Base-by-base conservation (phyloP, 495 filamentous ascomycete species). In the Symbiotaphrina buchneri region DNA sequence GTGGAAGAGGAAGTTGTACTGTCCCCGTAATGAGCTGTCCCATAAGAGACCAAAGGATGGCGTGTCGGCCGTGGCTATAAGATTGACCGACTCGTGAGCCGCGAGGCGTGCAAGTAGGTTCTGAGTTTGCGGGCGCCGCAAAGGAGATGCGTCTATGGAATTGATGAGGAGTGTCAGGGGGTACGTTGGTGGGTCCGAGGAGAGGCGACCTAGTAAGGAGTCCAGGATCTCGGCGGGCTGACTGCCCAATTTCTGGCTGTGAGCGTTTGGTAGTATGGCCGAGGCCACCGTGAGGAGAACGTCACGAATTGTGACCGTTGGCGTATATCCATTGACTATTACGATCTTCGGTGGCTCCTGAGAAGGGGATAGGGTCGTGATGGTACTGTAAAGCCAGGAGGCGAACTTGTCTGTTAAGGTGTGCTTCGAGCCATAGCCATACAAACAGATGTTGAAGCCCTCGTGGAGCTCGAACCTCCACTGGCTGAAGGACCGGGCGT, bases 391-490 rank as follows among this genome's bases (percentile, higher is more conserved):
- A 6, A 36, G 5, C 52, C 82, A 65, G 27, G 68, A 63, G 1
- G 83, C 82, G 44, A 91, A 94, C 18, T 66, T 53, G 37, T 75
- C 65, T 10, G 84, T 58, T 0, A 95, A 68, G 8, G 55, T 54
- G 8, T 78, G 61, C 44, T 95, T 97, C 23, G 77, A 84, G 4
- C 87, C 87, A 40, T 79, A 94, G 18, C 87, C 87, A 45, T 85
- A 93, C 2, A 94, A 52, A 41, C 90, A 87, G 34, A 93, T 61
- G 46, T 76, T 91, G 58, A 93, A 95, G 25, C 72, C 73, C 45
- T 93, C 69, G 21, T 68, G 62, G 14, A 95, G 64, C 53, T 97
- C 90, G 41, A 95, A 97, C 10, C 59, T 51, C 87, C 87, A 97
- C 46, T 95, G 87, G 8, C 72, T 61, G 46, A 92, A 95, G 10